Evolutionary conservation across 1,139 yeast species (phyloP).

Genomic region (Suhomyces kunorum): DNA sequence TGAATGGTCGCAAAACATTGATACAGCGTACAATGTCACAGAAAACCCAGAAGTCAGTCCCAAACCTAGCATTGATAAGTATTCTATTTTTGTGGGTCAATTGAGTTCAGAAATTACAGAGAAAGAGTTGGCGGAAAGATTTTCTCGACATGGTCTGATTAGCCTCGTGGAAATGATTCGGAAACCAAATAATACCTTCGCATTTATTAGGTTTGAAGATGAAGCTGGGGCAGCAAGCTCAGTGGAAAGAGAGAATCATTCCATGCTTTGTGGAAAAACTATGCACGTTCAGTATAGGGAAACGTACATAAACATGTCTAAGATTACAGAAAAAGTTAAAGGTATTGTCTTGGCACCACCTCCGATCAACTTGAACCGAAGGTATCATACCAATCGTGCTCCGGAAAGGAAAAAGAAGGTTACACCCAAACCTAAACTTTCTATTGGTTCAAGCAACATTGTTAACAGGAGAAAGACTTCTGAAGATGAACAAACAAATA

Average conservation of each 20-base stretch:
- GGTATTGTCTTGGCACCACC: slow-evolving; percentile 69
- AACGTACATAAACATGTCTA: slow-evolving; percentile 34
- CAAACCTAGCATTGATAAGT: slow-evolving; percentile 54
- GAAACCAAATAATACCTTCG: slow-evolving; percentile 58
- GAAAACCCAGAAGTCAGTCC: slow-evolving; percentile 12
- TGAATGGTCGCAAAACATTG: slow-evolving; percentile 86
- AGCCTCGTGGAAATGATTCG: slow-evolving; percentile 51
- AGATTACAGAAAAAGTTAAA: slow-evolving; percentile 13
- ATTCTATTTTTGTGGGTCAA: slow-evolving; percentile 77
- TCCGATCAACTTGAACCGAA: slow-evolving; percentile 57
- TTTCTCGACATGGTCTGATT: slow-evolving; percentile 67
- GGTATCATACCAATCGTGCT: slow-evolving; percentile 3
- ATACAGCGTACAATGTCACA: slow-evolving; percentile 20
- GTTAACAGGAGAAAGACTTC: slow-evolving; percentile 13
- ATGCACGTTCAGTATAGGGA: slow-evolving; percentile 85
- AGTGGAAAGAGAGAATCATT: slow-evolving; percentile 78
- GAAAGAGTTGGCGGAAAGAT: slow-evolving; percentile 56
- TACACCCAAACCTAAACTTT: slow-evolving; percentile 9
- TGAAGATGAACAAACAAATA: not conserved
- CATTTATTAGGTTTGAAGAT: slow-evolving; percentile 63
- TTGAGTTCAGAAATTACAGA: slow-evolving; percentile 56
- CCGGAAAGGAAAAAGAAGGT: slow-evolving; percentile 4
- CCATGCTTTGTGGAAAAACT: slow-evolving; percentile 68
- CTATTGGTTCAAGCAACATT: slow-evolving; percentile 18
- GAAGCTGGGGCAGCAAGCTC: slow-evolving; percentile 83